phyloP scores from a whole-genome alignment of 2,329 filamentous ascomycete genomes.

The Penicillium freii region DNA sequence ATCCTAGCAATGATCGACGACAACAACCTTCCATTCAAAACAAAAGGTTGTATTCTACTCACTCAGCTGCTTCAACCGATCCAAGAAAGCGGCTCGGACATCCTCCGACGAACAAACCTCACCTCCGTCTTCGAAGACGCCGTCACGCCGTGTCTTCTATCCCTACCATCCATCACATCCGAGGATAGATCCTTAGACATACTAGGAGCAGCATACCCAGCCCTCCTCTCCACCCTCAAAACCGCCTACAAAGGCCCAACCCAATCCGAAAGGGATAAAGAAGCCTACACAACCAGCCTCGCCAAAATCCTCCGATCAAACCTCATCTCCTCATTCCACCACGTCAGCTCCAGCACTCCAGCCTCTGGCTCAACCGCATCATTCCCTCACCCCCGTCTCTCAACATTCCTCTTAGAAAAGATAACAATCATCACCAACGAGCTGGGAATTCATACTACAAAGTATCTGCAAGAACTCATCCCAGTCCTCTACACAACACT shows the following conservation, averaged over 20 bases:
- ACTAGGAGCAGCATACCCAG: slow-evolving; percentile 64
- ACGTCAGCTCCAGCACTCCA: slow-evolving; percentile 47
- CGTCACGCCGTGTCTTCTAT: slow-evolving; percentile 64
- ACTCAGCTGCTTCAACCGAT: slow-evolving; percentile 36
- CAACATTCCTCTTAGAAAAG: slow-evolving; percentile 43
- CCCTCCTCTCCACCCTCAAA: slow-evolving; percentile 59
- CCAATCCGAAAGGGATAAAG: slow-evolving; percentile 24
- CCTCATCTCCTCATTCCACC: slow-evolving; percentile 41
- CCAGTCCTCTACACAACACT: slow-evolving; percentile 65
- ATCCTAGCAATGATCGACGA: slow-evolving; percentile 48
- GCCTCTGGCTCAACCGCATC: slow-evolving; percentile 46
- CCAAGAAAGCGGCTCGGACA: slow-evolving; percentile 36
- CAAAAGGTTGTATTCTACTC: slow-evolving; percentile 40
- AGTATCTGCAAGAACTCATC: slow-evolving; percentile 59
- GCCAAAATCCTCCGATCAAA: slow-evolving; percentile 34
- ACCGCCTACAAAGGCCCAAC: slow-evolving; percentile 41
- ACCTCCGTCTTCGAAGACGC: slow-evolving; percentile 48
- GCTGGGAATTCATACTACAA: slow-evolving; percentile 39
- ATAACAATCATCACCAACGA: slow-evolving; percentile 29
- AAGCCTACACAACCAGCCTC: slow-evolving; percentile 26
- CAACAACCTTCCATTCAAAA: slow-evolving; percentile 37
- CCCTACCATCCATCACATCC: slow-evolving; percentile 73
- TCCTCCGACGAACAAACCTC: slow-evolving; percentile 45
- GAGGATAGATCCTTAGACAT: slow-evolving; percentile 67
- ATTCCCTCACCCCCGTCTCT: slow-evolving; percentile 48